Evolutionary conservation across 2,329 filamentous ascomycete species (phyloP).

Genomic region (Alternaria conjuncta): DNA sequence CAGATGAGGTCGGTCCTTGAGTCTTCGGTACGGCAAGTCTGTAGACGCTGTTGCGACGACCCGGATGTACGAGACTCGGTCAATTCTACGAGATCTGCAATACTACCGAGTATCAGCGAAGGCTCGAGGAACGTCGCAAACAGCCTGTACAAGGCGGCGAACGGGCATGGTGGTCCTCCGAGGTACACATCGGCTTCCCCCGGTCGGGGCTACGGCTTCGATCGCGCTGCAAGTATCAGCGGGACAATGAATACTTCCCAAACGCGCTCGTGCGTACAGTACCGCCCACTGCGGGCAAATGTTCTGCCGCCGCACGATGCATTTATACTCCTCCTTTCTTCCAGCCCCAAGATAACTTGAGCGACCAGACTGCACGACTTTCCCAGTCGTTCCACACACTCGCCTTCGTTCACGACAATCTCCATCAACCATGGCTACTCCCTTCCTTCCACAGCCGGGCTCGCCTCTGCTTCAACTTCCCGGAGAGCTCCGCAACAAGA

Average conservation of each 20-base stretch:
- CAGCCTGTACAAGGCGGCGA: background rate
- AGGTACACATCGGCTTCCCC: background rate
- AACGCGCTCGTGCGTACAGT: background rate
- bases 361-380: background rate
- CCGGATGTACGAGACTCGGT: background rate
- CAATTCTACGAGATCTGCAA: background rate
- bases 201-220: background rate
- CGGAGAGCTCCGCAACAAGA: background rate
- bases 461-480: background rate
- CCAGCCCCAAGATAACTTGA: background rate
- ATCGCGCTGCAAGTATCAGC: background rate
- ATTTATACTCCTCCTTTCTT: background rate
- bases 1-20: background rate
- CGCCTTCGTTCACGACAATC: fast-evolving
- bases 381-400: background rate
- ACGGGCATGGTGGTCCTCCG: background rate
- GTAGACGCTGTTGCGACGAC: background rate
- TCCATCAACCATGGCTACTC: background rate
- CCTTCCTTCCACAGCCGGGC: background rate
- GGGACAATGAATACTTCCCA: background rate
- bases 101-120: background rate
- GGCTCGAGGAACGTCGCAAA: background rate
- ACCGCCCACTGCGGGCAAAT: background rate
- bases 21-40: background rate
- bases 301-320: background rate